Base-by-base conservation (phyloP, 2,329 filamentous ascomycete species). In the Shiraia sp. region DNA sequence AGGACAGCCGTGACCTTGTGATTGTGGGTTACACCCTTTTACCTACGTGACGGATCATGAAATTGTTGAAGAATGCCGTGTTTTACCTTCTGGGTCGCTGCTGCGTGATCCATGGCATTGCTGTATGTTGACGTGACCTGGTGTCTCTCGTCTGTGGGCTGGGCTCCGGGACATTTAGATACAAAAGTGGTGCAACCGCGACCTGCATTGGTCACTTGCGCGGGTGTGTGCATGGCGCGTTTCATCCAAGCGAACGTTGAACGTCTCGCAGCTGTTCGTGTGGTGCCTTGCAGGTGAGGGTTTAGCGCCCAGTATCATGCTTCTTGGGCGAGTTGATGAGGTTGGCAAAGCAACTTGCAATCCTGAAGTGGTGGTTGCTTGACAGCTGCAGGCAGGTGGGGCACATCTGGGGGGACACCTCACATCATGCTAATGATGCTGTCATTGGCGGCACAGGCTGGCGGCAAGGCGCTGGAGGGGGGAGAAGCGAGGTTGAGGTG, bases 191-290 rank as follows among this genome's bases (percentile, higher is more conserved):
- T 58, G 45, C 47, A 34, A 55, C 55, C 14, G 16, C 33, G 35
- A 34, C 34, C 40, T 46, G 53, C 51, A 39, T 42, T 29, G 29
- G 41, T 19, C 39, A 34, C 31, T 25, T 35, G 48, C 19, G 19
- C 37, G 49, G 40, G 44, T 36, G 44, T 36, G 28, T 50, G 47
- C 49, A 51, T 53, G 48, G 57, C 49, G 49, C 41, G 57, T 59
- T 60, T 55, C 55, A 59, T 32, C n/a, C 32, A 29, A 19, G 30
- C 27, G 16, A 36, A 42, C 42, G 44, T 42, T 45, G 40, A 39
- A 40, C 24, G 13, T 40, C 8, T 32, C 35, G 49, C 42, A 47
- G 36, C 45, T 45, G 46, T 47, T 49, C 30, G 40, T 46, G 51
- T 26, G 42, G 50, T 54, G 49, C 40, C 41, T 47, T 55, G 48